Conservation (phyloP, 768 basidiomycete species). For the Kwoniella dendrophila region DNA sequence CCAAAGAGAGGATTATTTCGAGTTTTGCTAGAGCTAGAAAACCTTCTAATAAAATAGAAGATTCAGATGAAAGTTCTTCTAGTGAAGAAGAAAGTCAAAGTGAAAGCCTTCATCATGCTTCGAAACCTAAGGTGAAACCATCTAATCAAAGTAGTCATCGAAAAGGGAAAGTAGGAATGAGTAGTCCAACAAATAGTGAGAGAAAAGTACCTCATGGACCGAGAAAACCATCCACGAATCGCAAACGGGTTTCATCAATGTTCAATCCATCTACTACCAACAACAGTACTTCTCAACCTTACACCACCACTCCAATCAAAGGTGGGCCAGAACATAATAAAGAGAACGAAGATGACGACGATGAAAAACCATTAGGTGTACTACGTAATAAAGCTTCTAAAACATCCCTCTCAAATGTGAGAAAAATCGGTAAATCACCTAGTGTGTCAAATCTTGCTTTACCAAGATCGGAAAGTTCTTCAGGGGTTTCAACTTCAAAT, state of each 20-base stretch:
- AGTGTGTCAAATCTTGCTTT: not conserved
- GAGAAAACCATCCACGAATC: conserved; percentile 13
- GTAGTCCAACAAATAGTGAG: not conserved
- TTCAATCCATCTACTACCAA: not conserved
- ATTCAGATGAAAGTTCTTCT: conserved; percentile 7
- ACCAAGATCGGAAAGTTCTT: not conserved
- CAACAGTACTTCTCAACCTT: too few relatives aligned
- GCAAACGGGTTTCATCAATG: conserved; percentile 12
- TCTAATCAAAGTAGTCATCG: too few relatives aligned
- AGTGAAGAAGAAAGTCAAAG: conserved; percentile 15
- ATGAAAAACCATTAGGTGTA: conserved; percentile 29
- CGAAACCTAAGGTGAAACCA: not conserved
- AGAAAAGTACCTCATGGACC: conserved; percentile 15
- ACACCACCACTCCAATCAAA: not conserved
- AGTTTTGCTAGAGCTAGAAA: conserved; percentile 18
- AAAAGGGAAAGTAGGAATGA: not conserved
- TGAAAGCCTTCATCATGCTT: conserved; percentile 9
- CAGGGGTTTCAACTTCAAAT: not conserved
- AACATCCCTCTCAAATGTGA: too few relatives aligned
- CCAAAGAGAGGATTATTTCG: not conserved
- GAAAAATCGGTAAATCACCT: conserved; percentile 9
- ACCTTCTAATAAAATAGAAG: not conserved
- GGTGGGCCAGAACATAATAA: not conserved
- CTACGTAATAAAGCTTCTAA: too few relatives aligned
- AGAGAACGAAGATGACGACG: conserved; percentile 1